Evolutionary conservation across 2,329 filamentous ascomycete species (phyloP), one percentile per base, ranked within the genome.

Genomic region (Aspergillus latus): DNA sequence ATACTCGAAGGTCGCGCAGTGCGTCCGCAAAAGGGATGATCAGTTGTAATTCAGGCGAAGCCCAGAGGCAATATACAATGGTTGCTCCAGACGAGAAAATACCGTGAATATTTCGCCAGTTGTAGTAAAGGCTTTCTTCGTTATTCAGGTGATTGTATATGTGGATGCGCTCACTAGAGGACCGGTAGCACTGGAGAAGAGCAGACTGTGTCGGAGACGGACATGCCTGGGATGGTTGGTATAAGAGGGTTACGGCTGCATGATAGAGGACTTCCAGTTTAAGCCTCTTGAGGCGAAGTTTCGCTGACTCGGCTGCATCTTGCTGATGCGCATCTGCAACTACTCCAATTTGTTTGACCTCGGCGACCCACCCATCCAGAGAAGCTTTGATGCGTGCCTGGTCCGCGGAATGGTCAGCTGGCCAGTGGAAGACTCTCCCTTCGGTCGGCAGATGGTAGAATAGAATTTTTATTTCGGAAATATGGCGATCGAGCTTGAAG

Each of bases 11-110:
- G 49, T 68, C 64, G 6, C 62, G 62, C n/a, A 67, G 56, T 3
- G 66, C 52, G 9, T 63, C 61, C 5, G 61, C 37, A 26, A 68
- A 60, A 0, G 66, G 59, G 3, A 65, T 49, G 8, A 65, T 64
- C 0, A 56, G 59, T 10, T 65, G 64, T 1, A 74, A 62, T 1
- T 69, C 64, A 2, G 50, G 49, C 0, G 69, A 75, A 0, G 70
- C 72, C 69, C 71, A 75, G 42, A 74, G 68, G 8, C 70, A 73
- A 56, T 75, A 76, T 2, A 76, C 68, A 5, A 76, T 65, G 0
- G 71, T 75, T 2, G 72, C 71, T 0, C 74, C 72, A 0, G 73
- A 69, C 0, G 71, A 66, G 47, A 75, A 76, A 5, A 76, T 69
- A 5, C 70, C 72, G 37, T 76, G 73, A 0, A 76, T 72, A 5